Base-by-base conservation (phyloP, 192 early-diverging fungal genomes). In the Jimgerdemannia flammicorona region DNA sequence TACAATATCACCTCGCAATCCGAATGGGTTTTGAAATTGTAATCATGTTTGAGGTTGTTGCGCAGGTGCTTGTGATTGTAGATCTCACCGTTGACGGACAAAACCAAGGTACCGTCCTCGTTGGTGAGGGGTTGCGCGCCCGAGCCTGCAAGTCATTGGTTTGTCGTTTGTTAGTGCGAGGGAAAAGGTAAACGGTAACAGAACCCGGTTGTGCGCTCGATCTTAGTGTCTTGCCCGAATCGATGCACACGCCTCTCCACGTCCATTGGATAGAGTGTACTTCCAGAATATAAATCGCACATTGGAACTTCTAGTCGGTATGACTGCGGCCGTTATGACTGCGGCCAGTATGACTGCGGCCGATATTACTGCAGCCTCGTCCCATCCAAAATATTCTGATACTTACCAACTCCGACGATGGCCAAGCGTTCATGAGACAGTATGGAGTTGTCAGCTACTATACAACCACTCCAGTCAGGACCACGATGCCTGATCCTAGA, bases 1-100 rank as follows among this genome's bases (percentile, higher is more conserved):
- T 95, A 93, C 74, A 99, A 84, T 72, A 99, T 97, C 70, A 97
- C 91, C 82, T 99, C 97, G 86, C 97, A 99, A 83, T 99, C 97
- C 72, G 97, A 99, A 76, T 95, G 91, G 72, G 97, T 99, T 87
- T 96, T 93, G 90, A 99, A 99, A 66, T 78, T 76, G 72, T 87
- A 82, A 4, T 87, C 85, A 64, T 85, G 78, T 85, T 93, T 93
- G 74, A 98, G 90, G 78, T 84, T 70, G 78, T 88, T 87, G 74
- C 91, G 87, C 8, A 99, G 91, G 44, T 87, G 79, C 77, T 93
- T 91, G 87, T 99, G 96, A 92, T 99, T 99, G 88, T 99, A 99
- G 83, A 99, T 99, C 82, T 99, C 97, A 74, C 97, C 97, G 86
- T 99, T 99, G 78, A 98, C 97, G 40, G 90, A 85, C 71, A 99